Percentiles rank a stretch among this genome's conserved stretches.
These are phyloP conservation scores for Actinomortierella wolfii DNA, from an alignment of 371 early-diverging fungal genomes.

Conservation along the genomic window DNA sequence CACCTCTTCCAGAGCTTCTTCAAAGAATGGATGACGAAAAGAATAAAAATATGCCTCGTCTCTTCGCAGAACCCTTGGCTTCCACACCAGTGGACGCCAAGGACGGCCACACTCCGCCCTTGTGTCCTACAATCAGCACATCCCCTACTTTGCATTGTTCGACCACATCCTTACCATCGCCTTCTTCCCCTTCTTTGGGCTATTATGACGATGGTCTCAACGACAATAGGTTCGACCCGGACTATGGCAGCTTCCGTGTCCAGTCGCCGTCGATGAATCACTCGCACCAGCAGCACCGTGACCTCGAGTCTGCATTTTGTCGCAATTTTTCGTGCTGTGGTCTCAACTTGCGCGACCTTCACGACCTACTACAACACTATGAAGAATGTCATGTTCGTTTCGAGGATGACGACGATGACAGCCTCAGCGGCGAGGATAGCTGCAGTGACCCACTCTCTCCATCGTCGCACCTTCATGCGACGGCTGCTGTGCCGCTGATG, in stretches of 20 bases:
- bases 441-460: too few relatives aligned
- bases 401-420: conserved; percentile 68
- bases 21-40: too few relatives aligned
- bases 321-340: conserved; percentile 93
- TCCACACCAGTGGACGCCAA: too few relatives aligned
- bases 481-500: too few relatives aligned
- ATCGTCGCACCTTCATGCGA: too few relatives aligned
- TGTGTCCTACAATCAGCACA: background rate
- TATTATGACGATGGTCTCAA: background rate
- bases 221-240: conserved; percentile 17
- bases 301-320: conserved; percentile 85
- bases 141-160: too few relatives aligned
- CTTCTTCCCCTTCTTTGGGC: background rate
- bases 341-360: conserved; percentile 73
- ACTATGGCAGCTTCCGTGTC: conserved; percentile 13
- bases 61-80: too few relatives aligned
- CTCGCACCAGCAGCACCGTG: conserved; percentile 41
- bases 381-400: conserved; percentile 90
- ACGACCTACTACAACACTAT: conserved; percentile 89
- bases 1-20: too few relatives aligned
- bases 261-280: conserved; percentile 7
- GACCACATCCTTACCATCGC: background rate
- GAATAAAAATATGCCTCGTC: too few relatives aligned
- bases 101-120: background rate
- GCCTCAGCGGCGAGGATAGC: too few relatives aligned